These are phyloP conservation scores for Phytopythium litorale DNA, from an alignment of 352 stramenopile genomes.

Conservation along the genomic window DNA sequence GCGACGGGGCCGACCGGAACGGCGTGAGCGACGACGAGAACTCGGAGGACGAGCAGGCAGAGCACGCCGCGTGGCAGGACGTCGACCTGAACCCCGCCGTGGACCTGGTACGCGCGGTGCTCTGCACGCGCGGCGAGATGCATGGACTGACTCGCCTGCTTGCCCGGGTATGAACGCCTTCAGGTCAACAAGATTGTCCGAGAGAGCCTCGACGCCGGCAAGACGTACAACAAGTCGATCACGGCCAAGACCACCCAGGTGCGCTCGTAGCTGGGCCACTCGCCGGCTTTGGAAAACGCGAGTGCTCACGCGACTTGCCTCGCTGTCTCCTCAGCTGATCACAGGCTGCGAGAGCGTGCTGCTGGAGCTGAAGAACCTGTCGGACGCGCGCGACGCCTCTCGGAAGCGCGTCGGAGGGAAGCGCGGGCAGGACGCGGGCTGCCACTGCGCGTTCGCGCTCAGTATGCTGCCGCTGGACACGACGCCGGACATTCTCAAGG, in stretches of 20 bases:
- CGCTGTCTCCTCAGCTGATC: conserved; percentile 29
- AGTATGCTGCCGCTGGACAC: conserved; percentile 49
- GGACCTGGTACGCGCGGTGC: conserved; percentile 30
- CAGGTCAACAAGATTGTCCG: conserved; percentile 61
- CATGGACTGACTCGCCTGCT: neutral
- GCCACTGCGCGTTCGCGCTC: conserved; percentile 55
- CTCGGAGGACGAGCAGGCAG: conserved; percentile 79
- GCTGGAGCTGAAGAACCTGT: conserved; percentile 71
- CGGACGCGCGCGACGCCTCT: conserved; percentile 45
- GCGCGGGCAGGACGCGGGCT: conserved; percentile 32
- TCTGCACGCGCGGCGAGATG: neutral
- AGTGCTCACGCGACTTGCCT: neutral
- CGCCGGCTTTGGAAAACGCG: neutral
- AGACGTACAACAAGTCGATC: conserved; percentile 86
- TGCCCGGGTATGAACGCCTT: neutral
- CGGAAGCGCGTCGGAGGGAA: conserved; percentile 35
- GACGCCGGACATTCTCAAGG: conserved; percentile 8
- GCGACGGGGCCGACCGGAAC: conserved; percentile 25
- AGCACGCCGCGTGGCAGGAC: conserved; percentile 73
- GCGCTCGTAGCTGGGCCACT: neutral
- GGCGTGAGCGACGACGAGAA: conserved; percentile 73
- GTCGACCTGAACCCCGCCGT: conserved; percentile 82
- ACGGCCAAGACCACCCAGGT: conserved; percentile 72
- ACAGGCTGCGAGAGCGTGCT: conserved; percentile 72
- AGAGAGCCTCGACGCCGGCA: conserved; percentile 68